phyloP scores from a whole-genome alignment of 2,329 filamentous ascomycete species.

The Fusarium nanum region DNA sequence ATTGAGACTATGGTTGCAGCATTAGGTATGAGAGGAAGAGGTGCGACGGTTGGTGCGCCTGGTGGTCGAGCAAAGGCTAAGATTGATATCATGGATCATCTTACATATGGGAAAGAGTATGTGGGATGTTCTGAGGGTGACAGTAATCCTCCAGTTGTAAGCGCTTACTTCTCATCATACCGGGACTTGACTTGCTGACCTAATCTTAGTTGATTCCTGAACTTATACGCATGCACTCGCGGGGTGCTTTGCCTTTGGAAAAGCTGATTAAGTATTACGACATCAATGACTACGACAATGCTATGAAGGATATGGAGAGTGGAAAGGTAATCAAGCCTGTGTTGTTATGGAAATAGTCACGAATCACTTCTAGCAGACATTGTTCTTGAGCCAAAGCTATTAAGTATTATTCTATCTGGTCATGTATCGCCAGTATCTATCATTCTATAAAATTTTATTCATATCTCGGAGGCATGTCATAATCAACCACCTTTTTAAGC shows the following conservation, averaged over 20 bases:
- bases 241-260: not conserved
- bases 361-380: not conserved
- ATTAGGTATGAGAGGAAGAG: constrained; percentile 17
- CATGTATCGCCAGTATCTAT: not conserved
- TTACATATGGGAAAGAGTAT: constrained; percentile 25
- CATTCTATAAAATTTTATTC: constrained; percentile 7
- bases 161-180: too few species aligned
- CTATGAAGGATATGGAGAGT: constrained; percentile 6
- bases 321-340: constrained; percentile 2
- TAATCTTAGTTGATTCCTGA: constrained; percentile 6
- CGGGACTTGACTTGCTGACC: not conserved
- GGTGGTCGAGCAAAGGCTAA: not conserved
- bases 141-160: constrained; percentile 2
- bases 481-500: not conserved
- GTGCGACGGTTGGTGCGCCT: constrained; percentile 26
- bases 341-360: not conserved
- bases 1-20: constrained; percentile 24
- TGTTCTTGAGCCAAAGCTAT: not conserved
- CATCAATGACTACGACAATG: not conserved
- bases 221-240: constrained; percentile 11
- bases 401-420: not conserved
- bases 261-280: constrained; percentile 6
- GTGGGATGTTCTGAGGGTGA: constrained; percentile 30
- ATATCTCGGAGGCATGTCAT: constrained; percentile 23
- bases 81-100: constrained; percentile 23